Evolutionary conservation across 225 moss, liverwort and hornwort species (phyloP).

Genomic region (Neckera pumila): DNA sequence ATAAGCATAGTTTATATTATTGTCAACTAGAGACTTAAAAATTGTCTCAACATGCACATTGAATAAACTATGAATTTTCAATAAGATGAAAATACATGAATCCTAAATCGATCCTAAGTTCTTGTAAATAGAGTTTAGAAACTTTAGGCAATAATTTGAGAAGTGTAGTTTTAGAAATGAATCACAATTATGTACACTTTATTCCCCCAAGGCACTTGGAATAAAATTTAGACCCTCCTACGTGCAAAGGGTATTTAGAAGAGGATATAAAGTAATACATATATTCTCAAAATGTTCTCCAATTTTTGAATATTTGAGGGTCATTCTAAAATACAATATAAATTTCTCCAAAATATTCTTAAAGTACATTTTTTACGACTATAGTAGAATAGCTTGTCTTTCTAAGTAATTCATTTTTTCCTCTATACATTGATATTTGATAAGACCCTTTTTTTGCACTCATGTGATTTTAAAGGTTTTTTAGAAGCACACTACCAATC

Average conservation of each 20-base stretch:
- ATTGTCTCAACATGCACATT: neutral
- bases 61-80: neutral
- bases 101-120: rapidly evolving
- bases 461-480: neutral
- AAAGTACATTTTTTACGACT: neutral
- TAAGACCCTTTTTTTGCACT: neutral
- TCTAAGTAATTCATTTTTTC: neutral
- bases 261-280: neutral
- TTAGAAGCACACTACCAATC: rapidly evolving
- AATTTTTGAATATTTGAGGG: neutral
- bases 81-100: neutral
- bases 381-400: neutral
- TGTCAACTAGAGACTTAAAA: neutral
- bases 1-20: neutral
- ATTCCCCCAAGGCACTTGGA: no score
- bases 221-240: neutral
- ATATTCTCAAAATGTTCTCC: neutral
- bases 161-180: neutral
- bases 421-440: neutral
- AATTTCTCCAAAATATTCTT: neutral
- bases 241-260: neutral
- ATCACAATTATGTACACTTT: neutral
- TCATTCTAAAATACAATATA: neutral
- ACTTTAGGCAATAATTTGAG: neutral
- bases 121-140: neutral